Conservation (phyloP, 345 rosid species). For the Eucalyptus leucophloia region DNA sequence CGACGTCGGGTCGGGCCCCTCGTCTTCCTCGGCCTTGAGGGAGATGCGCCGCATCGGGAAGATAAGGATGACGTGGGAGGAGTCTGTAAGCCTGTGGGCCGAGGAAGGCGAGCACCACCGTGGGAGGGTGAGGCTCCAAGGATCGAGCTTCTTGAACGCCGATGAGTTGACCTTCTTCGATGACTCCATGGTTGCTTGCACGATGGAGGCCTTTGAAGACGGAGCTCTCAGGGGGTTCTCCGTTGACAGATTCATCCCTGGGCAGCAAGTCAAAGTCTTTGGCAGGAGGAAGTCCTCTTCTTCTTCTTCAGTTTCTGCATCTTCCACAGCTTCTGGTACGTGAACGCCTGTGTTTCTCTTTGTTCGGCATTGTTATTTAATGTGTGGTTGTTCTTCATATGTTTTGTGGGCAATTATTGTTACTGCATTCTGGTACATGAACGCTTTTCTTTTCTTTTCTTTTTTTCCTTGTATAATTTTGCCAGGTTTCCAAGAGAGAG, state of each 20-base stretch:
- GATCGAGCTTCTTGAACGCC: constrained; percentile 67
- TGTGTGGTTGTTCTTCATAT: not conserved
- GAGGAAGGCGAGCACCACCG: constrained; percentile 79
- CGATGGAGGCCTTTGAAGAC: constrained; percentile 81
- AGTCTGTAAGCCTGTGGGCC: constrained; percentile 90
- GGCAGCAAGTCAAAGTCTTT: constrained; percentile 85
- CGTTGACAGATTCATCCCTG: constrained; percentile 70
- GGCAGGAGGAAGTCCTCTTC: constrained; percentile 64
- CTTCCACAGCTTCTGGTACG: not conserved
- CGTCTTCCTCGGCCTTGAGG: constrained; percentile 26
- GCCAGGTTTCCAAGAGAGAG: constrained; percentile 43
- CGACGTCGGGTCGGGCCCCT: constrained; percentile 4
- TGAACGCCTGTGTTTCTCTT: not conserved
- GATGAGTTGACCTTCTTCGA: constrained; percentile 84
- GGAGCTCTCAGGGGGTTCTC: constrained; percentile 78
- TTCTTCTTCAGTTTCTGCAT: constrained; percentile 28
- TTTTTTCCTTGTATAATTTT: not conserved
- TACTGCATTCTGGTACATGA: not conserved
- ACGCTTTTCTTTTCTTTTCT: not conserved
- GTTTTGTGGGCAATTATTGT: not conserved
- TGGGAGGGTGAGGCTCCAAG: constrained; percentile 74
- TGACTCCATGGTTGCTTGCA: constrained; percentile 74
- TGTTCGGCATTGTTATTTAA: not conserved
- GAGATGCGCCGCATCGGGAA: constrained; percentile 87
- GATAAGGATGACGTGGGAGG: constrained; percentile 94